Evolutionary conservation across 176 grass and related monocot genomes (phyloP).

Genomic region (Paspalum notatum): DNA sequence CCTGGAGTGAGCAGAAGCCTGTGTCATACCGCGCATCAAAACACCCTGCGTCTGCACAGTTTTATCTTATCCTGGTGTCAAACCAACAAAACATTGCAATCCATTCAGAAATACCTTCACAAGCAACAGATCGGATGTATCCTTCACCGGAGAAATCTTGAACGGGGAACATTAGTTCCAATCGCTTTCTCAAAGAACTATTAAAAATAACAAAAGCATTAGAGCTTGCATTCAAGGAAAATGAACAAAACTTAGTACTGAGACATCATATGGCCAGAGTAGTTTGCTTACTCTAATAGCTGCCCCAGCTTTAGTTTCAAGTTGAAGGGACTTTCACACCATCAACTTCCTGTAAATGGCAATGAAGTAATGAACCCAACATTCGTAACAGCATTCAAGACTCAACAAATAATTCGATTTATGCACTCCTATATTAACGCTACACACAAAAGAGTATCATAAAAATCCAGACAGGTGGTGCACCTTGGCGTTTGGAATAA

Average conservation of each 20-base stretch:
- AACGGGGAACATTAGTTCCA: constrained; percentile 84
- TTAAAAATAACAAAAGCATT: constrained; percentile 32
- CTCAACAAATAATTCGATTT: not conserved
- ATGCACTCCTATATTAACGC: not conserved
- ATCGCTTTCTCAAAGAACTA: constrained; percentile 95
- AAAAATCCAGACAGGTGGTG: not conserved
- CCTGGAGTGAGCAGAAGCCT: constrained; percentile 31
- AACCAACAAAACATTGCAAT: constrained; percentile 25
- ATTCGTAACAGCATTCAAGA: constrained; percentile 9
- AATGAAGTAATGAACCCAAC: constrained; percentile 40
- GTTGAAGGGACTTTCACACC: constrained; percentile 89
- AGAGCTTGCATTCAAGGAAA: not conserved
- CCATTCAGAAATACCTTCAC: constrained; percentile 73
- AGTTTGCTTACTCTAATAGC: constrained; percentile 76
- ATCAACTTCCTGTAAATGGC: constrained; percentile 79
- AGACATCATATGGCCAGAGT: not conserved
- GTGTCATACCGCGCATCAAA: not conserved
- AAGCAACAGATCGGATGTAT: constrained; percentile 95
- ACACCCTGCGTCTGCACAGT: not conserved
- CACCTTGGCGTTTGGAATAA: constrained; percentile 99
- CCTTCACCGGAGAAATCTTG: constrained; percentile 95
- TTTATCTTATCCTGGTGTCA: not conserved
- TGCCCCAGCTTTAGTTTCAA: constrained; percentile 97
- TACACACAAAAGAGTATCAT: not conserved
- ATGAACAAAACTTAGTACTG: not conserved